These are phyloP conservation scores for Phlebopus sp. DNA, from an alignment of 1,284 basidiomycete species.

Conservation along the genomic window DNA sequence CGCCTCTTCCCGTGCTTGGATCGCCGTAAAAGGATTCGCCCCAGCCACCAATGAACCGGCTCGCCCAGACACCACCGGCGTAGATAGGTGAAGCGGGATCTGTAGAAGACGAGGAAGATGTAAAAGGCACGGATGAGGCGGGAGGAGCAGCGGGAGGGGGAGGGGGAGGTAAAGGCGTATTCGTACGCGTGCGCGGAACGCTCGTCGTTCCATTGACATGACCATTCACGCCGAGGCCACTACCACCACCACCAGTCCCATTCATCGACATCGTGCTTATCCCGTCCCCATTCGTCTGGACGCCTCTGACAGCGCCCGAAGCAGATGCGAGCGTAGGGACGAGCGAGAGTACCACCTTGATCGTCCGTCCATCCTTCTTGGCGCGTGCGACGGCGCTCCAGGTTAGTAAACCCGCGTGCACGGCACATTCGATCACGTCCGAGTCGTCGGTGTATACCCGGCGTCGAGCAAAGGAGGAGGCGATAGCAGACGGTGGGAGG, in stretches of 20 bases:
- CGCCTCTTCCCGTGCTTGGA: slow-evolving; percentile 22
- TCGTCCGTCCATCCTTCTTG: slow-evolving; percentile 49
- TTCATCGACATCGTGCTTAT: too few species aligned
- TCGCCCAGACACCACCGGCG: slow-evolving; percentile 43
- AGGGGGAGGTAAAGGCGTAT: slow-evolving; percentile 24
- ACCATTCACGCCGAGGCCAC: slow-evolving; percentile 20
- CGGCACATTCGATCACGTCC: slow-evolving; percentile 69
- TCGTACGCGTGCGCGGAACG: slow-evolving; percentile 30
- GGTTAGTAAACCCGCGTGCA: slow-evolving; percentile 62
- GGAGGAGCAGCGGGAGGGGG: slow-evolving; percentile 4
- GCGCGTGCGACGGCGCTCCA: slow-evolving; percentile 58
- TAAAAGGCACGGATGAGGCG: slow-evolving; percentile 20
- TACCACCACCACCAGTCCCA: slow-evolving; percentile 11
- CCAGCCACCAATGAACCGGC: slow-evolving; percentile 49
- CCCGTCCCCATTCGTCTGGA: too few species aligned
- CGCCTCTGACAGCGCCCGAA: slow-evolving; percentile 26
- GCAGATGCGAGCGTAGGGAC: slow-evolving; percentile 33
- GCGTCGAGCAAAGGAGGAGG: slow-evolving; percentile 32
- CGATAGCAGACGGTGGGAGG: slow-evolving; percentile 20
- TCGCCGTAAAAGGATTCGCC: slow-evolving; percentile 40
- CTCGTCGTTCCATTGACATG: slow-evolving; percentile 30
- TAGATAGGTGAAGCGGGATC: slow-evolving; percentile 26
- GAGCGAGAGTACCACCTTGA: slow-evolving; percentile 48
- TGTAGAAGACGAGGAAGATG: slow-evolving; percentile 19
- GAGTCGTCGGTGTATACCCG: slow-evolving; percentile 73